A percentile compares a stretch with the other conserved stretches of the same genome.
These are phyloP conservation scores for Globisporangium carolinianum DNA, from an alignment of 352 stramenopile genomes.

Conservation along the genomic window DNA sequence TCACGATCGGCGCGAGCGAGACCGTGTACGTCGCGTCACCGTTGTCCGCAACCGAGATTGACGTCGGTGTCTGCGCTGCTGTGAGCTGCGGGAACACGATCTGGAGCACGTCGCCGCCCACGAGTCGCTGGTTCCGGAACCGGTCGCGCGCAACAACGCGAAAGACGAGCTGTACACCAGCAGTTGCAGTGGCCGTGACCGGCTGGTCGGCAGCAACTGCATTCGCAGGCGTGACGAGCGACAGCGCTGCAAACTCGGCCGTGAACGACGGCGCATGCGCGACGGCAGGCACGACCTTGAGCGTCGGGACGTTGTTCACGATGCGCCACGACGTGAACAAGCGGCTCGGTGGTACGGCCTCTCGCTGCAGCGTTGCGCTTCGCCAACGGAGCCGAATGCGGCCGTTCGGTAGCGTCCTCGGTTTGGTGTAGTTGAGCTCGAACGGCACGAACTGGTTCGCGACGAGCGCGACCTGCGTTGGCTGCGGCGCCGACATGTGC, in stretches of 20 bases:
- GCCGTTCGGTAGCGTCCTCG: slow-evolving; percentile 18
- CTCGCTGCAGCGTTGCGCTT: slow-evolving; percentile 37
- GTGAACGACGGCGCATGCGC: slow-evolving; percentile 31
- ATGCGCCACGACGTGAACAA: slow-evolving; percentile 54
- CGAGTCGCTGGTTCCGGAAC: slow-evolving; percentile 27
- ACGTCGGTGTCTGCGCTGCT: slow-evolving; percentile 4
- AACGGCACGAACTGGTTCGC: slow-evolving; percentile 34
- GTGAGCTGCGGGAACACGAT: slow-evolving; percentile 27
- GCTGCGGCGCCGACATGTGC: slow-evolving; percentile 7
- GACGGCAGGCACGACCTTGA: slow-evolving; percentile 28
- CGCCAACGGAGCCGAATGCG: slow-evolving; percentile 39
- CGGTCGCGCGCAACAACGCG: slow-evolving; percentile 28
- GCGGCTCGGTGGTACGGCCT: slow-evolving; percentile 31
- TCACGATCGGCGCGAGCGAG: slow-evolving; percentile 24
- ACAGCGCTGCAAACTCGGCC: slow-evolving; percentile 17
- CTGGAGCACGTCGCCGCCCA: slow-evolving; percentile 31
- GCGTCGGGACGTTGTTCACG: slow-evolving; percentile 42
- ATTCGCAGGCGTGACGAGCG: not conserved
- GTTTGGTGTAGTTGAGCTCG: slow-evolving; percentile 51
- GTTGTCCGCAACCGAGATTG: slow-evolving; percentile 22
- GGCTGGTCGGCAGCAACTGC: not conserved
- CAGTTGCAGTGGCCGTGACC: slow-evolving; percentile 9
- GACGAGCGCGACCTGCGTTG: slow-evolving; percentile 15
- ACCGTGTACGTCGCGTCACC: slow-evolving; percentile 36
- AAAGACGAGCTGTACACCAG: slow-evolving; percentile 22